phyloP scores from a whole-genome alignment of 345 rosid genomes.

The Eucalyptus pumila region DNA sequence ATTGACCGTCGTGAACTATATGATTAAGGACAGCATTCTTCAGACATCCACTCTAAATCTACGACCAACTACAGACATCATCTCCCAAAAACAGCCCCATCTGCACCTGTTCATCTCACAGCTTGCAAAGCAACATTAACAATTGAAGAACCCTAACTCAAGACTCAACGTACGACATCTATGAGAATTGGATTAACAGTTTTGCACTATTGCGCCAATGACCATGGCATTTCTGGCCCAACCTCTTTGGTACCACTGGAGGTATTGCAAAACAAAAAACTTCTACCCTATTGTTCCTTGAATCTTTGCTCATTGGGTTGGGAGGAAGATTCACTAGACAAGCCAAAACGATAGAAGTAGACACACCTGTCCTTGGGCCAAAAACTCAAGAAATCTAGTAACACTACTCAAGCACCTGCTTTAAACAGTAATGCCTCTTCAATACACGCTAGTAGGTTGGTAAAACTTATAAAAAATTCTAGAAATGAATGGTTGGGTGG shows the following conservation, averaged over 20 bases:
- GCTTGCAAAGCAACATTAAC: not conserved
- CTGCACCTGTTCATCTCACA: not conserved
- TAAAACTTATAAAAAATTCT: not conserved
- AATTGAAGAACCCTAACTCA: not conserved
- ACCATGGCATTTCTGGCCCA: not conserved
- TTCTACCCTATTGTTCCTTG: not conserved
- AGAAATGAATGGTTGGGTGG: not conserved
- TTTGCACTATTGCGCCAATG: not conserved
- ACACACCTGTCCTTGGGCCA: not conserved
- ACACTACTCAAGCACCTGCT: not conserved
- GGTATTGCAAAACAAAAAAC: not conserved
- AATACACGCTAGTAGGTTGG: not conserved
- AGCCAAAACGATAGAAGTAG: not conserved
- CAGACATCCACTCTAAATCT: not conserved
- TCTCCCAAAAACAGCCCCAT: not conserved
- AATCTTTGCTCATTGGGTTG: not conserved
- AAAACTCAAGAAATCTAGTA: not conserved
- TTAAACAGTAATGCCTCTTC: not conserved
- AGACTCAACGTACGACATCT: not conserved
- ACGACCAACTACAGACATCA: not conserved
- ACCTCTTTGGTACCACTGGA: not conserved
- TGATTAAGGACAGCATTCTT: not conserved
- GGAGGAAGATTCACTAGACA: not conserved
- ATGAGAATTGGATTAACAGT: not conserved
- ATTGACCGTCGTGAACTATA: not conserved